Evolutionary conservation across 768 basidiomycete species (phyloP), one percentile per base, ranked within the genome.

Genomic region (Mycena amicta): DNA sequence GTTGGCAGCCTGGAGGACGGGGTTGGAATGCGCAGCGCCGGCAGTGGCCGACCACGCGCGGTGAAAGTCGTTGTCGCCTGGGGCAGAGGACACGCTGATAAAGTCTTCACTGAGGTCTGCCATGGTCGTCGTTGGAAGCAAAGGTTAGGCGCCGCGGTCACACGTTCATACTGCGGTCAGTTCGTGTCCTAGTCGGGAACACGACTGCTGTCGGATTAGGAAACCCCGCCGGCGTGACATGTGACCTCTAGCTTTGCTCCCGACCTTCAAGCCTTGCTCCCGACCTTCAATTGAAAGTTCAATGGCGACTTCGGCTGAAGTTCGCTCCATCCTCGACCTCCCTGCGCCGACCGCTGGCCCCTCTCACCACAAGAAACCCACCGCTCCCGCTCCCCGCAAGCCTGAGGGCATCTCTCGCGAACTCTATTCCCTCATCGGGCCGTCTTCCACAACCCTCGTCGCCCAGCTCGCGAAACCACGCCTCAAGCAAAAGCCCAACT

Each of bases 381-480:
- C 70, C 23, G 54, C 75, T n/a, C 18, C 74, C 2, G 67, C 78
- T 13, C 67, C 76, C 18, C 82, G 83, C 67, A 93, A 91, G 72
- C 92, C 92, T 3, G 92, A 94, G 20, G 95, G 96, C 20, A 95
- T 98, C 59, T 89, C 94, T 0, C 81, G 95, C 64, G 95, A 98
- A 72, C 81, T 99, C 2, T 98, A 91, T 75, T 88, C 91, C 1
- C 85, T 99, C 58, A 98, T 99, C 63, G 96, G 96, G n/a, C 87
- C 93, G 59, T 90, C 92, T 49, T 90, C 90, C 12, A 95, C 96
- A 0, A 87, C 90, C 2, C 81, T 98, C 50, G 89, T 87, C 0
- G 83, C 90, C 30, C 88, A 91, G 65, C 81, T 88, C 57, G 81
- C 88, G 26, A 91, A 92, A 70, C 91, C 92, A 31, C 85, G 87